A percentile compares a stretch with the other conserved stretches of the same genome.
Evolutionary conservation across 169 alveolate genomes (phyloP).

Genomic region (Plasmodium inui): DNA sequence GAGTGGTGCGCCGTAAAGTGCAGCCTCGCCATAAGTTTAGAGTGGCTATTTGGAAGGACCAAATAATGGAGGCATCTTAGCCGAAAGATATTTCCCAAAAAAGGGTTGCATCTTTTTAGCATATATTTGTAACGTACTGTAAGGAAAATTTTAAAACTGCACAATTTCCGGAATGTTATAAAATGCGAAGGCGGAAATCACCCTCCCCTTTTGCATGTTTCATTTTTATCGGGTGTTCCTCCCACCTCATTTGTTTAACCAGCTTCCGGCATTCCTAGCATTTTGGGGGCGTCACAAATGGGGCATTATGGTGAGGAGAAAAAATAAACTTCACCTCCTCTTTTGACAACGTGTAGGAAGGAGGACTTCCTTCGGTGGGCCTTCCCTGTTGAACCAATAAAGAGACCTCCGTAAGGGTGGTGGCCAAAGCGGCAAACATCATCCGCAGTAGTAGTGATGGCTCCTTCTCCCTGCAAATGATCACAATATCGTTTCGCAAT

Average conservation of each 20-base stretch:
- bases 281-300: neutral
- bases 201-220: neutral
- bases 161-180: neutral
- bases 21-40: neutral
- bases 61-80: neutral
- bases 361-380: neutral
- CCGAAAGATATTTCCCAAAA: neutral
- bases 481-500: neutral
- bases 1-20: neutral
- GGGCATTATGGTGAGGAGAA: neutral
- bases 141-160: neutral
- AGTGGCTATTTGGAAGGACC: neutral
- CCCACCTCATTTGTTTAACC: neutral
- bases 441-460: neutral
- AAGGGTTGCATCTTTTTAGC: neutral
- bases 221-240: neutral
- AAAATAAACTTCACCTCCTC: neutral
- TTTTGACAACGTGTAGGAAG: neutral
- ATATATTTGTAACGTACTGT: neutral
- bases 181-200: neutral
- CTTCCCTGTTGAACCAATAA: neutral
- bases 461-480: neutral
- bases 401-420: neutral
- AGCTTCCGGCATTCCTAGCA: neutral
- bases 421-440: neutral